These are phyloP conservation scores for Gastrolobium villosum DNA, from an alignment of 306 rosid species.

Conservation along the genomic window DNA sequence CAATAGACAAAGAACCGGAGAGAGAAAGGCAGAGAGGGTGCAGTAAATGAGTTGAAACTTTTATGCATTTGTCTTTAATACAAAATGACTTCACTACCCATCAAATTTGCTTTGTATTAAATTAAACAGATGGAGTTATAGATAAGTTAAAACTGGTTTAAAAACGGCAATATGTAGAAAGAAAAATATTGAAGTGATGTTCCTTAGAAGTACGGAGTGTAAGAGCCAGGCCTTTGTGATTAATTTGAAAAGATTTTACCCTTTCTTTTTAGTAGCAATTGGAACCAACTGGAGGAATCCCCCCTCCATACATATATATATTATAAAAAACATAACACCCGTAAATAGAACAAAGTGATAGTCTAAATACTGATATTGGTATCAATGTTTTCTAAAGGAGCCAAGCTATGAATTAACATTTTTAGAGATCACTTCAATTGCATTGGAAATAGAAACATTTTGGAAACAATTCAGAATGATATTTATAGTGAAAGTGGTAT, in stretches of 20 bases:
- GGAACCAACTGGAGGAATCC: neutral
- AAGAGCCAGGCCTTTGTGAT: neutral
- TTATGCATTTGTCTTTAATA: constrained; percentile 15
- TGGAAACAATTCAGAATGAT: constrained; percentile 9
- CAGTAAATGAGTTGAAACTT: neutral
- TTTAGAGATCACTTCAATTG: neutral
- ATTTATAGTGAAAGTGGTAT: constrained; percentile 13
- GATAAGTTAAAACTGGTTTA: neutral
- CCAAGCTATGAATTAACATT: neutral
- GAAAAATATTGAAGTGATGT: neutral
- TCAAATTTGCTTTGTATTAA: constrained; percentile 17
- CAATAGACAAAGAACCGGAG: neutral
- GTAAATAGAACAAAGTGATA: neutral
- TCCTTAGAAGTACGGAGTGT: neutral
- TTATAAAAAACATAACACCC: neutral
- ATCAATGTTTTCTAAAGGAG: neutral
- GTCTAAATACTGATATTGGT: neutral
- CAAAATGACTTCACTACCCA: neutral
- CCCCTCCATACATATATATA: neutral
- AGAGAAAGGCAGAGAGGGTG: neutral
- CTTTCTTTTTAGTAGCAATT: neutral
- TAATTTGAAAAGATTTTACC: neutral
- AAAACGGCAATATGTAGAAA: neutral
- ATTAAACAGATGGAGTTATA: neutral
- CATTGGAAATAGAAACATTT: neutral